Evolutionary conservation across 176 grass and related monocot species (phyloP).

Genomic region (Musa itinerans): DNA sequence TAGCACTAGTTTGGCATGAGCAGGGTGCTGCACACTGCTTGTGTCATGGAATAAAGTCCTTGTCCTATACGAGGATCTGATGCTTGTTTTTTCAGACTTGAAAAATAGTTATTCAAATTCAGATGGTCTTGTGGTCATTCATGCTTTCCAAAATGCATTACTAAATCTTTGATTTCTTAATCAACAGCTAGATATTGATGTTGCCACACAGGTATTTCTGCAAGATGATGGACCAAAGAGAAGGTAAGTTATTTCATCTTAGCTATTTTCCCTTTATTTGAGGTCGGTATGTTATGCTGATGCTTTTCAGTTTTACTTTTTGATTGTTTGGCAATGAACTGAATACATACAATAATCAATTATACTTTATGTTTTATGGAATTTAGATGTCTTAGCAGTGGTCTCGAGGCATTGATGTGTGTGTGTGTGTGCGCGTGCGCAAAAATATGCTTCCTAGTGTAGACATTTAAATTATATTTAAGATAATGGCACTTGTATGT

Average conservation of each 20-base stretch:
- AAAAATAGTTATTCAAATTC: not conserved
- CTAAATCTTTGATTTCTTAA: not conserved
- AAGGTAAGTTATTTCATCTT: conserved; percentile 43
- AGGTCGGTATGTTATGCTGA: no score
- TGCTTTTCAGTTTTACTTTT: no score
- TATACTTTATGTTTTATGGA: no score
- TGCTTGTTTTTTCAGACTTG: not conserved
- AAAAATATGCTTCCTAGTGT: no score
- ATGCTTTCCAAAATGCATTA: not conserved
- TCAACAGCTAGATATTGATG: conserved; percentile 64
- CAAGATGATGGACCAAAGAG: conserved; percentile 87
- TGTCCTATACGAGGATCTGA: not conserved
- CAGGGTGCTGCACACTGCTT: no score
- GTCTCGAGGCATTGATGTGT: no score
- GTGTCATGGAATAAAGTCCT: not conserved
- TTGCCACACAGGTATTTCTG: conserved; percentile 74
- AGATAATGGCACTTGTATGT: no score
- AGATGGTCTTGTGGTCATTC: not conserved
- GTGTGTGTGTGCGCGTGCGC: no score
- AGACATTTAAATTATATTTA: no score
- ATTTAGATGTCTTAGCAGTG: no score
- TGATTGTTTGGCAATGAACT: no score
- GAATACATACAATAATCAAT: no score
- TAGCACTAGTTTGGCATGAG: not conserved
- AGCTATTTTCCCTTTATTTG: not conserved